A percentile compares a stretch with the other conserved stretches of the same genome.
Evolutionary conservation across 768 basidiomycete genomes (phyloP).

Genomic region (Mycena metata): DNA sequence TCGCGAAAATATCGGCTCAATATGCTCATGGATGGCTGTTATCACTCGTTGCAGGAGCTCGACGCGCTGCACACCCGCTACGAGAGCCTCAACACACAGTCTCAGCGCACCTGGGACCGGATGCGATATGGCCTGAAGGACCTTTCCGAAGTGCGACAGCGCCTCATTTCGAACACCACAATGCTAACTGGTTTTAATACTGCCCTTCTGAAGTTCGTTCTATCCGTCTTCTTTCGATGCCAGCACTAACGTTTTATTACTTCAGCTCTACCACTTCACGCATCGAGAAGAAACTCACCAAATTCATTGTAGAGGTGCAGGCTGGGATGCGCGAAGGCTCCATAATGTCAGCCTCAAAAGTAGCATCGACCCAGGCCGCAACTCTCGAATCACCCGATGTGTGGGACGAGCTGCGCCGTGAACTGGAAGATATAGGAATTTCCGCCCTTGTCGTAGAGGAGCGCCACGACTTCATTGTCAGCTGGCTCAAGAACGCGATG

Average conservation of each 20-base stretch:
- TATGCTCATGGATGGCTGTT: conserved; percentile 25
- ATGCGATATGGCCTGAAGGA: conserved; percentile 37
- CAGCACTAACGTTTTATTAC: background rate
- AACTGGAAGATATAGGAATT: conserved; percentile 40
- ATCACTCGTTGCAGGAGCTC: conserved; percentile 28
- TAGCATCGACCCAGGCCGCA: conserved; percentile 14
- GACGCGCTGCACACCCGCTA: conserved; percentile 27
- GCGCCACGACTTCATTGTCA: conserved; percentile 32
- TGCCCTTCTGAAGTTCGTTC: conserved; percentile 28
- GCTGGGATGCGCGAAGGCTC: conserved; percentile 39
- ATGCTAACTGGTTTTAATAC: conserved; percentile 33
- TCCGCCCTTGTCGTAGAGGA: conserved; percentile 32
- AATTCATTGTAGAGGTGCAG: conserved; percentile 35
- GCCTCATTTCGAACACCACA: conserved; percentile 28
- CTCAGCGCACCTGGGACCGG: conserved; percentile 39
- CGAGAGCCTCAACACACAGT: conserved; percentile 34
- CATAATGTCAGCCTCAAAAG: conserved; percentile 24
- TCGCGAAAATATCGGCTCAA: conserved; percentile 30
- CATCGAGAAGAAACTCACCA: conserved; percentile 34
- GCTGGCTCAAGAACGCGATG: conserved; percentile 34
- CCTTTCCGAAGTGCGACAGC: conserved; percentile 32
- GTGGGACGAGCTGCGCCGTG: conserved; percentile 33
- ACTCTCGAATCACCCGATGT: conserved; percentile 37
- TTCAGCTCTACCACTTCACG: conserved; percentile 32
- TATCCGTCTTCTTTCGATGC: background rate